Evolutionary conservation across 495 filamentous ascomycete species (phyloP).

Genomic region (Wilcoxina mikolae): DNA sequence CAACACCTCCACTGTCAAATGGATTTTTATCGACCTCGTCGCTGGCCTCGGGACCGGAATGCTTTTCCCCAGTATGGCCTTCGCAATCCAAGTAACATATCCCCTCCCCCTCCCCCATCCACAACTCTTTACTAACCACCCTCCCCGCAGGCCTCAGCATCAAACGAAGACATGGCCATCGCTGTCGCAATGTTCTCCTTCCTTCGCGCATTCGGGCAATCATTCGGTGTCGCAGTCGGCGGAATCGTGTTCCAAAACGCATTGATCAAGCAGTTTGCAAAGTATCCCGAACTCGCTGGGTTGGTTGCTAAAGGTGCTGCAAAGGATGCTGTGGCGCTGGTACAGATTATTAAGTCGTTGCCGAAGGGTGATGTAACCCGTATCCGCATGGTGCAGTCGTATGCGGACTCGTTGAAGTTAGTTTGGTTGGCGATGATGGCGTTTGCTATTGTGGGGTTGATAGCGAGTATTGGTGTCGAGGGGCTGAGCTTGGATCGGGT

Average conservation of each 20-base stretch:
- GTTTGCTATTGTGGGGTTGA: constrained; percentile 36
- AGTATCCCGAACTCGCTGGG: constrained; percentile 32
- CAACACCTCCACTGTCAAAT: constrained; percentile 33
- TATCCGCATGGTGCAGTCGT: constrained; percentile 37
- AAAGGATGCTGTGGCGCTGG: constrained; percentile 44
- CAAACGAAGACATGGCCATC: constrained; percentile 38
- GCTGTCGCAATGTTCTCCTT: constrained; percentile 46
- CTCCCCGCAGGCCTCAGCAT: constrained; percentile 26
- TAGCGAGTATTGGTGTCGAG: constrained; percentile 38
- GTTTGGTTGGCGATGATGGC: constrained; percentile 46
- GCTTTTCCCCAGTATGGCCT: constrained; percentile 38
- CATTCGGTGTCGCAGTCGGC: constrained; percentile 38
- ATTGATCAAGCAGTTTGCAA: constrained; percentile 36
- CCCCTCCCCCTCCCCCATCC: neutral
- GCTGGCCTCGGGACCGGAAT: constrained; percentile 43
- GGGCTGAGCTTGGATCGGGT: constrained; percentile 41
- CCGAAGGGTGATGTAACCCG: constrained; percentile 33
- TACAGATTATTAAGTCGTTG: constrained; percentile 45
- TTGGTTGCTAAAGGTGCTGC: constrained; percentile 36
- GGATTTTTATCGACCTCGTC: constrained; percentile 40
- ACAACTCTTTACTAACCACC: neutral
- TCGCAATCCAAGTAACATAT: constrained; percentile 31
- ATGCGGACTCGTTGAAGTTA: constrained; percentile 41
- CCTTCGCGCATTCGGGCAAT: constrained; percentile 42
- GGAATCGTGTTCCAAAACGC: constrained; percentile 47